phyloP scores from a whole-genome alignment of 2,329 filamentous ascomycete species.

The Scedosporium boydii region DNA sequence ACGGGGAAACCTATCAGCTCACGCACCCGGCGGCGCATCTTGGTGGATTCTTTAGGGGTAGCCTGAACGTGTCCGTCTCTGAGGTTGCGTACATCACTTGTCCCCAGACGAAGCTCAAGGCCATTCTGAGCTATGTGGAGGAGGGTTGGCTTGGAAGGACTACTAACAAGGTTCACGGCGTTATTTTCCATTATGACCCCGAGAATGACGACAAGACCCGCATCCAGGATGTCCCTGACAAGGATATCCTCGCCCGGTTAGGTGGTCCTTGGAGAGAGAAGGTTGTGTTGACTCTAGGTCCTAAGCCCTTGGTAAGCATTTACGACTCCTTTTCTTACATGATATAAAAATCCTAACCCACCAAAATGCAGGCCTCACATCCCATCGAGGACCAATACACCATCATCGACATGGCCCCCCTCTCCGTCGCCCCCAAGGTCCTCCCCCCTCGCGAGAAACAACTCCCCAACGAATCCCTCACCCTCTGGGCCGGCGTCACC shows the following conservation, averaged over 20 bases:
- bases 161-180: constrained; percentile 84
- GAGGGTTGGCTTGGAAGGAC: constrained; percentile 90
- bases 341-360: constrained; percentile 6
- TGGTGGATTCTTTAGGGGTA: constrained; percentile 76
- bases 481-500: constrained; percentile 82
- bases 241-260: constrained; percentile 73
- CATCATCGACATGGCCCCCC: constrained; percentile 80
- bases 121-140: constrained; percentile 85
- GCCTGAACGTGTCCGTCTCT: constrained; percentile 81
- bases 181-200: constrained; percentile 84
- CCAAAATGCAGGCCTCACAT: constrained; percentile 30
- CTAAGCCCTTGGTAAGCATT: constrained; percentile 50
- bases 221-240: constrained; percentile 78
- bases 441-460: constrained; percentile 71
- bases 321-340: neutral
- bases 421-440: constrained; percentile 69
- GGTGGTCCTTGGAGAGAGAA: constrained; percentile 79
- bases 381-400: constrained; percentile 54
- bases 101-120: constrained; percentile 81
- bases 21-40: constrained; percentile 92
- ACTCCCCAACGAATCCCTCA: constrained; percentile 79
- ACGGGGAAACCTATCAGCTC: constrained; percentile 87
- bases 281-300: constrained; percentile 50
- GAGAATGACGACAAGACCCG: constrained; percentile 71
- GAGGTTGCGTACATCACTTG: constrained; percentile 86